These are phyloP conservation scores for Tephrocybe sp. DNA, from an alignment of 768 basidiomycete species.

Conservation along the genomic window DNA sequence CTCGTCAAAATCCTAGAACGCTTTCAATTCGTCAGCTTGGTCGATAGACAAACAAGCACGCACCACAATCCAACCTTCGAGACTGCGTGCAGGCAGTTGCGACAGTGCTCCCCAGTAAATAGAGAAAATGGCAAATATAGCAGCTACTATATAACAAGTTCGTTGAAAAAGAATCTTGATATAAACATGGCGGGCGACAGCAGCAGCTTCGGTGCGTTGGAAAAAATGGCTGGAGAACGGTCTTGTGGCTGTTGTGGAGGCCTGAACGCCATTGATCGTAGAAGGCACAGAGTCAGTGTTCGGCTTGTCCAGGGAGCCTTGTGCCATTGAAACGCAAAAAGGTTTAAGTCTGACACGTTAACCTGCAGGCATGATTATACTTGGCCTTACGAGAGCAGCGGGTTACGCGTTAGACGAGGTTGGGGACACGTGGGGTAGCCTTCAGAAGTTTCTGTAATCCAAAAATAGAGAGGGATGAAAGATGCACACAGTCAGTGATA, in stretches of 20 bases:
- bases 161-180: slow-evolving; percentile 37
- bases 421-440: no score
- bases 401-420: no score
- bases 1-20: slow-evolving; percentile 49
- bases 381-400: no score
- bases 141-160: slow-evolving; percentile 34
- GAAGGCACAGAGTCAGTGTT: not conserved
- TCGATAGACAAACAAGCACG: slow-evolving; percentile 6
- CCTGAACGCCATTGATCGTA: not conserved
- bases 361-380: no score
- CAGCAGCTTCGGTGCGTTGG: slow-evolving; percentile 16
- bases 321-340: no score
- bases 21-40: not conserved
- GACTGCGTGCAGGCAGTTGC: slow-evolving; percentile 35
- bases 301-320: not conserved
- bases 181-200: slow-evolving; percentile 36
- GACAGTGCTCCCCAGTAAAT: slow-evolving; percentile 60
- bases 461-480: no score
- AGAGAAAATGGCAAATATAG: slow-evolving; percentile 32
- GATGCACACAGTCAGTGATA: no score
- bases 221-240: slow-evolving; percentile 21
- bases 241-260: not conserved
- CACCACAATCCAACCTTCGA: slow-evolving; percentile 53
- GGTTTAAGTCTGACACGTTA: no score
- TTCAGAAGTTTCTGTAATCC: no score